Conservation (phyloP, 495 filamentous ascomycete genomes). For the Hypoxylon cercidicola region DNA sequence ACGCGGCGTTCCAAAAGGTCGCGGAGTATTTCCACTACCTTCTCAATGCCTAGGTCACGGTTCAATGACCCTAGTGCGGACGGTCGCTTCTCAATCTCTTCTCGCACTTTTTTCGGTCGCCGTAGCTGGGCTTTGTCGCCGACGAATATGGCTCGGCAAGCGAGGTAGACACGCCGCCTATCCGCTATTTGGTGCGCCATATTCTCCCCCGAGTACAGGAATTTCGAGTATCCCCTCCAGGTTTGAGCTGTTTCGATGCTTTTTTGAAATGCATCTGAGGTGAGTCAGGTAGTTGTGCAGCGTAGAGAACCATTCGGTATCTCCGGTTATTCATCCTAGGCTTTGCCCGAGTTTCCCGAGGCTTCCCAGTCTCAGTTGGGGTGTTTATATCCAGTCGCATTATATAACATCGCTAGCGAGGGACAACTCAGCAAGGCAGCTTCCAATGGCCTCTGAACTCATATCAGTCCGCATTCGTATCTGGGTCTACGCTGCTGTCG, state of each 20-base stretch:
- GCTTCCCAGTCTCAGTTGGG: not conserved
- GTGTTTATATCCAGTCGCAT: not conserved
- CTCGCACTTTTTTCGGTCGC: constrained; percentile 46
- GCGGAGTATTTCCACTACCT: constrained; percentile 45
- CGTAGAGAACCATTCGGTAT: not conserved
- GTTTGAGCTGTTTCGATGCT: not conserved
- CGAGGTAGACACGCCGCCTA: constrained; percentile 45
- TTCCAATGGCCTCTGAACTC: not conserved
- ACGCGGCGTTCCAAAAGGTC: constrained; percentile 41
- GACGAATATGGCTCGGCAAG: constrained; percentile 47
- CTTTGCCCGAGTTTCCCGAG: not conserved
- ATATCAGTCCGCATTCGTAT: not conserved
- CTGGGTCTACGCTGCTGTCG: not conserved
- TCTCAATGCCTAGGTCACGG: constrained; percentile 41
- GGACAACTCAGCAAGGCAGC: not conserved
- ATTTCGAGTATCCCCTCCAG: not conserved
- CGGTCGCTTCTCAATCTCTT: constrained; percentile 34
- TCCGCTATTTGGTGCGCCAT: constrained; percentile 23
- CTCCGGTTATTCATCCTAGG: constrained; percentile 1
- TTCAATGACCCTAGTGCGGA: constrained; percentile 41
- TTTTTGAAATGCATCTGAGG: not conserved
- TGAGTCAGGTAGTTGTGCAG: constrained; percentile 21
- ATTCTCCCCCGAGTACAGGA: not conserved
- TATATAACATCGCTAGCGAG: not conserved
- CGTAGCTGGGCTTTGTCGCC: constrained; percentile 45